phyloP scores from a whole-genome alignment of 139 green algal species.

The Picochlorum sp. region DNA sequence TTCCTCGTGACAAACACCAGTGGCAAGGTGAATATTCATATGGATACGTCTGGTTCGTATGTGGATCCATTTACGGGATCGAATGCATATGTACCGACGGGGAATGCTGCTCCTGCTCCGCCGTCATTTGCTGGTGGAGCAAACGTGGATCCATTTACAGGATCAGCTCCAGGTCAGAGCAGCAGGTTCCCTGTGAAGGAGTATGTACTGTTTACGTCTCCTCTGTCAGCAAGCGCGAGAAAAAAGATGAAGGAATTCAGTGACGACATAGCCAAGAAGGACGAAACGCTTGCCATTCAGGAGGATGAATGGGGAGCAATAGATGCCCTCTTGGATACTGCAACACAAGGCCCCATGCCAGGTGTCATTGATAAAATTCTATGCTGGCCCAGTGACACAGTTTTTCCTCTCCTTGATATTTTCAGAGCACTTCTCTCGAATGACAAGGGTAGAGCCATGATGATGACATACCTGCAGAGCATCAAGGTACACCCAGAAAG shows the following conservation, averaged over 20 bases:
- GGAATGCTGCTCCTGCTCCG: background rate
- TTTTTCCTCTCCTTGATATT: constrained; percentile 73
- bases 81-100: constrained; percentile 10
- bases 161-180: background rate
- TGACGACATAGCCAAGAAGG: background rate
- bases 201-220: constrained; percentile 46
- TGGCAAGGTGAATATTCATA: background rate
- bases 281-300: constrained; percentile 20
- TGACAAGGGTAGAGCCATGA: constrained; percentile 9
- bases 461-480: constrained; percentile 18
- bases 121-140: constrained; percentile 1
- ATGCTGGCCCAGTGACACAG: constrained; percentile 44
- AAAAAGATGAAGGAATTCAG: constrained; percentile 35
- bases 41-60: background rate
- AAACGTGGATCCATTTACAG: constrained; percentile 33
- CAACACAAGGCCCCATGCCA: constrained; percentile 9
- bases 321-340: constrained; percentile 37
- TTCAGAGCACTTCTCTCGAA: constrained; percentile 48
- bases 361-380: constrained; percentile 43
- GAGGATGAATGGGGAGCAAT: constrained; percentile 32
- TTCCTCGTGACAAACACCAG: constrained; percentile 80
- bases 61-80: constrained; percentile 33
- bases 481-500: background rate
- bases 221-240: constrained; percentile 24
- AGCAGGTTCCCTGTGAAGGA: constrained; percentile 16